Evolutionary conservation across 75 land plant species (phyloP), one percentile per base, ranked within the genome.

Genomic region (Pinus tabuliformis): DNA sequence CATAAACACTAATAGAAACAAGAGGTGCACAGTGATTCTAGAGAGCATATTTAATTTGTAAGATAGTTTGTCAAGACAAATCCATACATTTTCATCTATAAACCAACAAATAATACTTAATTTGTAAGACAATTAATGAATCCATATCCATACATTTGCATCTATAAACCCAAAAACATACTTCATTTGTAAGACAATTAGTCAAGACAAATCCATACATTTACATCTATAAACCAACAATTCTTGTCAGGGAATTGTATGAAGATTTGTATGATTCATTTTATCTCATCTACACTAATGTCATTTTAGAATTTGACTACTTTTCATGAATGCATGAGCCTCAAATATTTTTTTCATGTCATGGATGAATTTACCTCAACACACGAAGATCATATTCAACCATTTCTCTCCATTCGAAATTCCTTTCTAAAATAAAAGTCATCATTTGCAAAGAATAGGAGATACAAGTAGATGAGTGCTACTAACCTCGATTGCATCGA

Each of bases 401-500:
- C 26, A 0, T 26, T 26, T 26, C 26, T 26, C 26, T 26, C 26
- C 26, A 26, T 26, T 26, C 26, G 0, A 26, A 26, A 26, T 0
- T 26, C 26, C 26, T 0, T 26, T 26, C 26, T 26, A 26, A 26
- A 26, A 26, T 26, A 26, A 26, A 64, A 14, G 14, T 15, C 70
- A 64, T 20, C 13, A 13, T 36, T 4, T 15, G 16, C 70, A 36
- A 49, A 45, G n/a, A n/a, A n/a, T n/a, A 4, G 5, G 52, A 37
- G 17, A 21, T 45, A 71, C 21, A 0, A 39, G 56, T 17, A 57
- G 56, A 57, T 36, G 75, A 20, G 54, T 74, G 49, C 5, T 14
- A 82, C 91, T 66, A 26, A 26, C 26, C 26, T 26, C 0, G 26
- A 26, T 26, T 26, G 0, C 26, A 26, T 26, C 26, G 0, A 97